These are phyloP conservation scores for Calophaca sinica DNA, from an alignment of 306 rosid species.

Conservation along the genomic window DNA sequence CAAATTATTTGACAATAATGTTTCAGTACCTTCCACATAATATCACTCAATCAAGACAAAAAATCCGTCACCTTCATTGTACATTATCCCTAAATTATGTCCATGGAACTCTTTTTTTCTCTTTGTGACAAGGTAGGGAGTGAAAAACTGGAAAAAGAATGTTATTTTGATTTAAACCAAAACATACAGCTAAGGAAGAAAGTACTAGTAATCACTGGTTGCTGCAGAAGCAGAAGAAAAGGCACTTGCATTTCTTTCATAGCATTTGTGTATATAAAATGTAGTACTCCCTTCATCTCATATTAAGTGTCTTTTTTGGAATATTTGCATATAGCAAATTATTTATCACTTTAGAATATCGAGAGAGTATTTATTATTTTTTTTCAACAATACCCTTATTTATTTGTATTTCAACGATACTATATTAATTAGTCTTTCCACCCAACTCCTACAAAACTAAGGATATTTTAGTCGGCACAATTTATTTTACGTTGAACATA, in stretches of 20 bases:
- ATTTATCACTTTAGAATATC: too few relatives aligned
- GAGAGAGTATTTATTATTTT: too few relatives aligned
- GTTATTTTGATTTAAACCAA: background rate
- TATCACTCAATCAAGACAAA: background rate
- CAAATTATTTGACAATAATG: conserved; percentile 39
- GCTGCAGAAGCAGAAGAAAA: conserved; percentile 1
- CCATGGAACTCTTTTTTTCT: background rate
- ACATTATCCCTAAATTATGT: background rate
- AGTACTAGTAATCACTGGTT: background rate
- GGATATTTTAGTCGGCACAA: too few relatives aligned
- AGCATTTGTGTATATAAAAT: background rate
- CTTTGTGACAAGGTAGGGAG: background rate
- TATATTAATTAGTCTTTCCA: too few relatives aligned
- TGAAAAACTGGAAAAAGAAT: background rate
- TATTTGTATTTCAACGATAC: too few relatives aligned
- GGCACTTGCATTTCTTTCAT: conserved; percentile 5
- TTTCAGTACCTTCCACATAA: conserved; percentile 33
- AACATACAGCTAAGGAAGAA: conserved; percentile 7
- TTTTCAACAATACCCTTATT: too few relatives aligned
- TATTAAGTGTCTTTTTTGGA: too few relatives aligned
- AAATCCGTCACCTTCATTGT: conserved; percentile 12
- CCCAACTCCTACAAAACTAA: too few relatives aligned
- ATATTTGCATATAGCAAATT: too few relatives aligned
- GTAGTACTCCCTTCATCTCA: too few relatives aligned
- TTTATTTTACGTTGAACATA: too few relatives aligned